Conservation (phyloP, 192 early-diverging fungal genomes). For the Entrophospora sp. region DNA sequence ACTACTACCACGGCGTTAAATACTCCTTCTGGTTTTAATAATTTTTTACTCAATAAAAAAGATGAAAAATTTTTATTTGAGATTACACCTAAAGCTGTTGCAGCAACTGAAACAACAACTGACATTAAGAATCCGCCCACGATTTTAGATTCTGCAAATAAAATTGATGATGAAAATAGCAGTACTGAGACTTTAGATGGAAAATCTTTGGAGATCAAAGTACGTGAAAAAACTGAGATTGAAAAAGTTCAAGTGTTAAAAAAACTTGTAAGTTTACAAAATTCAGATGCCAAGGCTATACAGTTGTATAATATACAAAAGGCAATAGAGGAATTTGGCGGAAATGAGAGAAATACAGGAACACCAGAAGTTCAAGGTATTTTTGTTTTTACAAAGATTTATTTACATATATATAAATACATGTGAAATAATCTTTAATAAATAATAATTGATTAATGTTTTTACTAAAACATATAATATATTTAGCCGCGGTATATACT, state of each 20-base stretch:
- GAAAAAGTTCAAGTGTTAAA: constrained; percentile 60
- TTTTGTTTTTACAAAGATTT: neutral
- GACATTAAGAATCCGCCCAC: too few species aligned
- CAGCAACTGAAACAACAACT: constrained; percentile 16
- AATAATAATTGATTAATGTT: too few species aligned
- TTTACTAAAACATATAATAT: constrained; percentile 19
- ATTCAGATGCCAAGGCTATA: constrained; percentile 67
- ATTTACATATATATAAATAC: neutral
- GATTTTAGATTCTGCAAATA: too few species aligned
- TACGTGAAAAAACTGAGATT: constrained; percentile 30
- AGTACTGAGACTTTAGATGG: too few species aligned
- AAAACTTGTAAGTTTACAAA: constrained; percentile 71
- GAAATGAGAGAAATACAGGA: constrained; percentile 73
- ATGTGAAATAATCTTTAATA: neutral
- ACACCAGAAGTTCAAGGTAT: constrained; percentile 87
- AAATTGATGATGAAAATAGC: too few species aligned
- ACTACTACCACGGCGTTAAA: neutral
- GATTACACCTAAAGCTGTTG: constrained; percentile 30
- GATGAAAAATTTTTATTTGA: constrained; percentile 41
- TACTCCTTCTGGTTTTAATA: neutral
- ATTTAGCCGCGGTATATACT: constrained; percentile 84
- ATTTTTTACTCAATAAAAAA: constrained; percentile 33
- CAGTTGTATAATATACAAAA: constrained; percentile 64
- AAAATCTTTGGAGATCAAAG: constrained; percentile 30
- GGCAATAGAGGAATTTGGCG: constrained; percentile 68